Base-by-base conservation (phyloP, 1,284 basidiomycete species). In the Ustilago esculenta region DNA sequence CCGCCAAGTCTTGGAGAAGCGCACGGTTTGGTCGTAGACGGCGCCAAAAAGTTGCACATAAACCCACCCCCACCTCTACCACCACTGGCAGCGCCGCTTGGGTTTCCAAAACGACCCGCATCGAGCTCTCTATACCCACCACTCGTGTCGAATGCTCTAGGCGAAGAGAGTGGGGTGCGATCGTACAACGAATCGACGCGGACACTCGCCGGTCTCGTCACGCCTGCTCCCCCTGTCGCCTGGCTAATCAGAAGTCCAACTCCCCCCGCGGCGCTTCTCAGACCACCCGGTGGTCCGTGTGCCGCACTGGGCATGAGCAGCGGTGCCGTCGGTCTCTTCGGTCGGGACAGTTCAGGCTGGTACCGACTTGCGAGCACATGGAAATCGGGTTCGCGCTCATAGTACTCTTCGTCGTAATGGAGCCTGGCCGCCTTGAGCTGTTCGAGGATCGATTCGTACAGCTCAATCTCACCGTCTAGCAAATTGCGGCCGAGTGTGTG, bases 391-490 rank as follows among this genome's bases (percentile, higher is more conserved):
- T 51, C 57, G n/a, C 61, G 36, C 15, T 60, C 68, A 25, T 71
- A 65, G 34, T 65, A 61, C 34, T 61, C 52, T 9, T 43, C 44
- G n/a, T 71, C 61, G 33, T 65, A 71, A 21, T 61, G 61, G 35
- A 55, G 18, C 15, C 68, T 35, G 2, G 72, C 69, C 4, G 43
- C 48, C 10, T 43, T 51, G n/a, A 74, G 53, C 44, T 50, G 57
- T 2, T 54, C 59, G 21, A 74, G 47, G 2, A 75, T 50, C 4
- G 30, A 41, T 29, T 73, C 66, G 54, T 76, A 64, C 15, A 75
- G 50, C 14, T 61, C 73, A 18, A 77, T 76, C 44, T 77, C 59
- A 6, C 48, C 52, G 23, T 77, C 76, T 0, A 77, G 54, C 18
- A 75, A 35, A 9, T 41, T 35, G 17, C 64, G 57, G 0, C 69